Conservation (phyloP, 1,139 yeast genomes). For the Candida sp. region DNA sequence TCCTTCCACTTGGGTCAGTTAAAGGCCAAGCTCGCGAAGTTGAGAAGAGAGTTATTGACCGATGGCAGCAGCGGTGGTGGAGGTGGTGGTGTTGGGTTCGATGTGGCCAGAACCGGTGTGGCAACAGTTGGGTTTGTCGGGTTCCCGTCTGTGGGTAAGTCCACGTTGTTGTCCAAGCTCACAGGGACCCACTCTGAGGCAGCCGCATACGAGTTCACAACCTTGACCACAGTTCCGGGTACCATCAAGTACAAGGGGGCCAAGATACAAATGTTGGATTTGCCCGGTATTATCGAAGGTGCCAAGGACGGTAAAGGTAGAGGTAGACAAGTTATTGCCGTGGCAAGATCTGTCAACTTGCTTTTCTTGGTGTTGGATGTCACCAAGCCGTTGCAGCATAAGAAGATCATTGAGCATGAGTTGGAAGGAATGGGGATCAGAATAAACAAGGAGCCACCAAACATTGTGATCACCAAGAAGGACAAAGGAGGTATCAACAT, state of each 20-base stretch:
- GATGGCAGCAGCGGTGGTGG: conserved; percentile 66
- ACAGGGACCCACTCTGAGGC: conserved; percentile 98
- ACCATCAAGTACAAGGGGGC: conserved; percentile 96
- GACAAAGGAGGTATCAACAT: conserved; percentile 96
- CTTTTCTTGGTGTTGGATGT: conserved; percentile 94
- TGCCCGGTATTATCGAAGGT: conserved; percentile 99
- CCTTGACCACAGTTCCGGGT: conserved; percentile 98
- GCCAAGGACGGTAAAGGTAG: conserved; percentile 99
- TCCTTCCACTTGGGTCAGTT: conserved; percentile 96
- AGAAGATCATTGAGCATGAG: conserved; percentile 91
- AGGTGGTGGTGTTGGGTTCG: conserved; percentile 94
- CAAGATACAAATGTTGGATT: conserved; percentile 95
- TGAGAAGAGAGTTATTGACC: conserved; percentile 88
- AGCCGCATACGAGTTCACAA: conserved; percentile 97
- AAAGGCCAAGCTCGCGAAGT: conserved; percentile 94
- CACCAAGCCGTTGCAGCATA: conserved; percentile 93
- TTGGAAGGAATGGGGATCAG: conserved; percentile 98
- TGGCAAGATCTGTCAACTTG: conserved; percentile 94
- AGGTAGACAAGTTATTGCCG: conserved; percentile 99
- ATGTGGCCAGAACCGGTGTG: conserved; percentile 97
- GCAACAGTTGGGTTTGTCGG: conserved; percentile 98
- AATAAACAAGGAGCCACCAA: conserved; percentile 90
- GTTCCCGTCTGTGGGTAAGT: conserved; percentile 98
- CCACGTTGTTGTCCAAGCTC: conserved; percentile 81
- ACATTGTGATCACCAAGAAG: conserved; percentile 87